phyloP scores from a whole-genome alignment of 257 asterid species.

The Nicotiana benthamiana region DNA sequence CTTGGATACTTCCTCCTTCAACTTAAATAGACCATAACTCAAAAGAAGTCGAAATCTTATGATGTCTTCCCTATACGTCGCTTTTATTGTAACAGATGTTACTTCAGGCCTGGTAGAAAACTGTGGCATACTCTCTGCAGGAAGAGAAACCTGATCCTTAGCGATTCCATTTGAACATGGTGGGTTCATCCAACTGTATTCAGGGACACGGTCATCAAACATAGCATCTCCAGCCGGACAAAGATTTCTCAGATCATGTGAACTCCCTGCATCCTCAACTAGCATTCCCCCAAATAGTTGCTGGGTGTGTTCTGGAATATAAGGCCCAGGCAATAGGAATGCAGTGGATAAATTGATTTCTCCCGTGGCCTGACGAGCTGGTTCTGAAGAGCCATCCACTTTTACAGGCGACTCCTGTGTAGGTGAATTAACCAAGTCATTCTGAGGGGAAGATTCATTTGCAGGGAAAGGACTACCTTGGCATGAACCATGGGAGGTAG shows the following conservation, averaged over 20 bases:
- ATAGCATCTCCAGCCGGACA: slow-evolving; percentile 42
- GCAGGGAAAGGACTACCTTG: slow-evolving; percentile 51
- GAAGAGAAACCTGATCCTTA: slow-evolving; percentile 27
- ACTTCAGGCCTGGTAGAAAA: slow-evolving; percentile 38
- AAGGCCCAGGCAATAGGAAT: slow-evolving; percentile 38
- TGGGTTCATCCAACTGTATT: slow-evolving; percentile 53
- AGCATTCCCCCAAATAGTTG: slow-evolving; percentile 53
- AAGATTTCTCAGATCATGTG: slow-evolving; percentile 61
- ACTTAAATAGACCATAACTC: slow-evolving; percentile 40
- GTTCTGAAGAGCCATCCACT: slow-evolving; percentile 22
- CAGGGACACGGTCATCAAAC: slow-evolving; percentile 39
- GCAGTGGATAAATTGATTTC: slow-evolving; percentile 34
- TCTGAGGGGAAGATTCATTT: slow-evolving; percentile 40
- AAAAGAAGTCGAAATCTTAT: slow-evolving; percentile 58
- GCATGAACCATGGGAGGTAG: slow-evolving; percentile 75
- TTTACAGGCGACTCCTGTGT: slow-evolving; percentile 26
- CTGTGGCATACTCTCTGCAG: slow-evolving; percentile 27
- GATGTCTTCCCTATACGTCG: slow-evolving; percentile 63
- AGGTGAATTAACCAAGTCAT: slow-evolving; percentile 39
- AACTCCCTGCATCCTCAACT: slow-evolving; percentile 77
- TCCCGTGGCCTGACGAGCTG: slow-evolving; percentile 24
- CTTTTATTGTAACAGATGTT: slow-evolving; percentile 63
- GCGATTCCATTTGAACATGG: slow-evolving; percentile 22
- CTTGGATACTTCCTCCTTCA: slow-evolving; percentile 76
- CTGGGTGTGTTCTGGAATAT: slow-evolving; percentile 21